Base-by-base conservation (phyloP, 192 early-diverging fungal genomes). In the Backusella mclennaniae region DNA sequence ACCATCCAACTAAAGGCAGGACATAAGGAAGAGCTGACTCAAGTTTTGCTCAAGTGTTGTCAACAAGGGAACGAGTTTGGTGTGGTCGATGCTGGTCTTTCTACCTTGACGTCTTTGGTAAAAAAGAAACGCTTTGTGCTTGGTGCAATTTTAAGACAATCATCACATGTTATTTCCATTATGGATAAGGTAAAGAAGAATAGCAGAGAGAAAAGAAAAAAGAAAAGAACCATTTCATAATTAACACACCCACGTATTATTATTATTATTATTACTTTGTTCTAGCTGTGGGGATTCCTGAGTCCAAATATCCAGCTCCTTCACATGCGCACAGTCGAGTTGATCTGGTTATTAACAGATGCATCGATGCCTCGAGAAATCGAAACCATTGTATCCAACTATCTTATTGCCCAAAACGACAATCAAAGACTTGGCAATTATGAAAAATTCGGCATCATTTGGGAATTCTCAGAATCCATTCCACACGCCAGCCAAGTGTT, bases 401-500 rank as follows among this genome's bases (percentile, higher is more conserved):
- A 89, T 42, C 53, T 91, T 5, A 83, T 85, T 21, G 59, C 71
- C 17, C 39, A 79, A 11, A 79, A 84, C 14, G 63, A 83, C 52
- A 59, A 53, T 17, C 68, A 72, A 8, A 75, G 88, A 6, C 35
- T 85, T 12, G 77, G 76, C 21, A 81, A 84, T 4, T 91, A 87
- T 56, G 86, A 91, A 71, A 82, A 86, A 49, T 94, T 95, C 84
- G 90, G 89, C 11, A 82, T 91, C 2, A 89, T 95, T 46, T 95
- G 93, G 93, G 73, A 86, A 33, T 72, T 90, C 0, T 92, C 92
- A 11, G 90, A 90, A 6, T 76, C 86, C 44, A 84, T 79, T 6
- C 66, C 78, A 17, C 71, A 84, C 38, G 67, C 77, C 15, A 77
- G 80, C 1, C 73, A 87, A 38, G 81, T 85, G 1, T 96, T 96